Evolutionary conservation across 129 eudicot species (phyloP).

Genomic region (Flaveria bidentis): DNA sequence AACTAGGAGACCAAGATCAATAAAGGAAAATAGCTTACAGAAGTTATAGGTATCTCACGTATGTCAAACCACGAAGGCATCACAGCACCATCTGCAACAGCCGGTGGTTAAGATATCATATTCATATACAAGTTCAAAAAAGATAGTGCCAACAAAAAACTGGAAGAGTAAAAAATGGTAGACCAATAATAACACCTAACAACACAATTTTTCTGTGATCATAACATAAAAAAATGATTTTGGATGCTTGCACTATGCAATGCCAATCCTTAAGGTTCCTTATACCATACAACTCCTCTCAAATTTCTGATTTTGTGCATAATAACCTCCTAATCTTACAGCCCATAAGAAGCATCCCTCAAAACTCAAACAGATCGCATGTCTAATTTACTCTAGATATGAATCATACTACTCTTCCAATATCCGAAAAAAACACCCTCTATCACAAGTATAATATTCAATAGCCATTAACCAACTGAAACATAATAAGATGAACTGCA

Average conservation of each 20-base stretch:
- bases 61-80: conserved; percentile 99
- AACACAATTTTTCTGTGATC: not conserved
- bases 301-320: conserved; percentile 1
- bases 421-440: too few relatives aligned
- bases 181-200: not conserved
- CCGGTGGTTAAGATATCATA: conserved; percentile 1
- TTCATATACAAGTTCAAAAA: not conserved
- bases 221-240: not conserved
- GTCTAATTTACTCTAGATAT: not conserved
- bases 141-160: not conserved
- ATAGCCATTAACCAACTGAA: not conserved
- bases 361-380: conserved; percentile 4
- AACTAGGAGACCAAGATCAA: conserved; percentile 2
- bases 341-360: not conserved
- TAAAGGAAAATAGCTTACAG: conserved; percentile 53
- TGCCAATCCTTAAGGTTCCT: not conserved
- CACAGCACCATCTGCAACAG: conserved; percentile 74
- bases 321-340: not conserved
- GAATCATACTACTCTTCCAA: too few relatives aligned
- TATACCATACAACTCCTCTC: not conserved
- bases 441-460: too few relatives aligned
- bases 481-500: not conserved
- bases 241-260: not conserved
- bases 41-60: conserved; percentile 80
- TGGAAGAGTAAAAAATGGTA: not conserved